These are phyloP conservation scores for Nymphaea thermarum DNA, from an alignment of 164 flowering plant species.

Conservation along the genomic window DNA sequence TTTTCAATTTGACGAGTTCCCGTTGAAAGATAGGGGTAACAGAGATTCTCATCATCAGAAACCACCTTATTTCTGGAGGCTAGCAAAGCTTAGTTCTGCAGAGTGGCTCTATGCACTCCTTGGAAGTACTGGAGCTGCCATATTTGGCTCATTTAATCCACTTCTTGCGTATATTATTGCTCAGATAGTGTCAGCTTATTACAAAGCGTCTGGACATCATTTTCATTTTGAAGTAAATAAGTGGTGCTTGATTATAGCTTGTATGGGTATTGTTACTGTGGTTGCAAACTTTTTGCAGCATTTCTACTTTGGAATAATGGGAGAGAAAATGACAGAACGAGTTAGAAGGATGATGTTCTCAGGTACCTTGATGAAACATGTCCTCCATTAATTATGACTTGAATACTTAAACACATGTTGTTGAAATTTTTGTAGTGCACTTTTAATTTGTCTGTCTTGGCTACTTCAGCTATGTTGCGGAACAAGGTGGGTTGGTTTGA, in stretches of 20 bases:
- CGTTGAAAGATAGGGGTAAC: constrained; percentile 20
- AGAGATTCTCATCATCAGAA: constrained; percentile 32
- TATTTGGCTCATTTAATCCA: constrained; percentile 95
- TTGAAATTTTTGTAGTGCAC: neutral
- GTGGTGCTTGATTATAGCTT: constrained; percentile 85
- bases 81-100: constrained; percentile 83
- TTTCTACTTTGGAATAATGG: constrained; percentile 98
- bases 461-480: constrained; percentile 71
- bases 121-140: constrained; percentile 92
- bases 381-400: neutral
- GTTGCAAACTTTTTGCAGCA: constrained; percentile 93
- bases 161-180: constrained; percentile 89
- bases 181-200: constrained; percentile 59
- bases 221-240: constrained; percentile 53
- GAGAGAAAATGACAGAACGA: constrained; percentile 99
- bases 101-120: constrained; percentile 97
- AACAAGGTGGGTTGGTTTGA: constrained; percentile 99
- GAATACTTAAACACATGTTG: too few species aligned
- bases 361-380: neutral
- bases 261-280: constrained; percentile 95
- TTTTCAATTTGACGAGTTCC: constrained; percentile 45
- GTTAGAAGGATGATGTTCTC: constrained; percentile 97
- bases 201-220: constrained; percentile 32
- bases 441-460: neutral
- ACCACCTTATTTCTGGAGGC: constrained; percentile 85